phyloP scores from a whole-genome alignment of 1,284 basidiomycete genomes.

The Coriolopsis trogii region DNA sequence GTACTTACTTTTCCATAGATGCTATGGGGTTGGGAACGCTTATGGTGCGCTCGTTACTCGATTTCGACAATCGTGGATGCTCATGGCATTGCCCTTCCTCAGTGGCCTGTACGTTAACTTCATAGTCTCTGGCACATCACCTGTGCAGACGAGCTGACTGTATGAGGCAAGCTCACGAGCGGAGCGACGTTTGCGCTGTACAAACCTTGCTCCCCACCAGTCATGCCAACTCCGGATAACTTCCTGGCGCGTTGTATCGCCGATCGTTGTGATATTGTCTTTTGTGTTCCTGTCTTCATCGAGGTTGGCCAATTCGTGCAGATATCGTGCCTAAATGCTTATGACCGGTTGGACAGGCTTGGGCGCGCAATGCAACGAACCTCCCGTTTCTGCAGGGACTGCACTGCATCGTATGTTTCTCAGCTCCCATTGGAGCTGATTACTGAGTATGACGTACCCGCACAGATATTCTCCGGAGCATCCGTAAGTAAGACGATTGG shows the following conservation, averaged over 20 bases:
- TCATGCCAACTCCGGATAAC: conserved; percentile 30
- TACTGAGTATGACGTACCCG: neutral
- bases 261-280: conserved; percentile 26
- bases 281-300: conserved; percentile 33
- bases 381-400: conserved; percentile 13
- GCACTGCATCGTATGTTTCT: conserved; percentile 17
- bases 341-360: conserved; percentile 9
- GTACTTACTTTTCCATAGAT: conserved; percentile 7
- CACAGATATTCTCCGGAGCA: conserved; percentile 19
- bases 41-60: conserved; percentile 9
- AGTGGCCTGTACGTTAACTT: conserved; percentile 16
- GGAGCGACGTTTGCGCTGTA: conserved; percentile 33
- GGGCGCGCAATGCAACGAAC: conserved; percentile 20
- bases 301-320: conserved; percentile 27
- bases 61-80: too few species aligned
- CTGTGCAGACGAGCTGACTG: neutral
- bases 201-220: conserved; percentile 25
- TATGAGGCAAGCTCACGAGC: conserved; percentile 23
- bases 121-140: neutral
- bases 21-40: conserved; percentile 23
- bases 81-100: neutral
- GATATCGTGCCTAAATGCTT: neutral
- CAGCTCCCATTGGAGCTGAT: neutral
- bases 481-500: conserved; percentile 23
- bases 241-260: conserved; percentile 24